Base-by-base conservation (phyloP, 108 stramenopile species). In the Cyclotella sp. region DNA sequence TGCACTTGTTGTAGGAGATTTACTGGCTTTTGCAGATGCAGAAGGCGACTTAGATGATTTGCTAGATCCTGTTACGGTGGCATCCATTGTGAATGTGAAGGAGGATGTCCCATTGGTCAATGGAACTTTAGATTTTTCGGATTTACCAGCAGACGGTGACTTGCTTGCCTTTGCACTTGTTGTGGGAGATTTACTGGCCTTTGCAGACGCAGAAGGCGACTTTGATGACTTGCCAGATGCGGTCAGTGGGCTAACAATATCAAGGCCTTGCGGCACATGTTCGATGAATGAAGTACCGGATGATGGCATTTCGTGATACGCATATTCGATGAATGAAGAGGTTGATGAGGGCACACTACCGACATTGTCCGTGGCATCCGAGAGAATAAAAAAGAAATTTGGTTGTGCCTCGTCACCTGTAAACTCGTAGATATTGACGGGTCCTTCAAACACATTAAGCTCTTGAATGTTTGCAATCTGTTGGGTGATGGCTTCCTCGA, bases 381-480 rank as follows among this genome's bases (percentile, higher is more conserved):
- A 34, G 34, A 34, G 34, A 34, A 34, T 34, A 34, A 34, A 34
- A 7, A 49, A 3, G n/a, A 49, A 49, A n/a, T 49, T 49, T 7
- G 47, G 47, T 9, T 49, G 18, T n/a, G 47, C 47, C n/a, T 16
- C 47, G 9, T 49, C 47, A n/a, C 47, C 47, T 49, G 18, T n/a
- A 9, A 49, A 49, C 47, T 49, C 47, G n/a, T 49, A 49, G n/a
- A 49, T 49, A 49, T 16, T 49, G 18, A 49, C 47, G 18, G 47
- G 47, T 49, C 47, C 47, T n/a, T 49, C 47, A 49, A n/a, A 49
- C 47, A 49, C 47, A 49, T 49, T 49, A 49, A 49, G n/a, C 47
- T 49, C 47, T 49, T 49, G 47, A 49, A 49, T 49, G 47, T 49
- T 49, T 49, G 47, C 47, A 49, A 49, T n/a, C 47, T 49, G 47